phyloP scores from a whole-genome alignment of 495 filamentous ascomycete genomes.

The Aspergillus ostianus region DNA sequence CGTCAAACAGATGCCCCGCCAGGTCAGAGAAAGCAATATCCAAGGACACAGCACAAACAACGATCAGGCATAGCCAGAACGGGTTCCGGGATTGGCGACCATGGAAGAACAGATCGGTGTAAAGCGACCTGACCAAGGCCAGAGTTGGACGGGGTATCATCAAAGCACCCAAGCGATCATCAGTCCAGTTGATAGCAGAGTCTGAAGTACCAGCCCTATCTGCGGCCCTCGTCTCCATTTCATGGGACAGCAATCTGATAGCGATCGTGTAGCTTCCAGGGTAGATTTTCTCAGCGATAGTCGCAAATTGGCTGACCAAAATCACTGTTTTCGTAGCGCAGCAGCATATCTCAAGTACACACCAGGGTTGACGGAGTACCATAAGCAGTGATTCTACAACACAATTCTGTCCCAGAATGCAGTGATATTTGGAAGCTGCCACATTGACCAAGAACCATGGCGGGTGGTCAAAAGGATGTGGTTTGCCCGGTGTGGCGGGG shows the following conservation, averaged over 20 bases:
- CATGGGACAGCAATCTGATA: background rate
- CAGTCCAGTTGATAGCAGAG: background rate
- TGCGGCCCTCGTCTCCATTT: background rate
- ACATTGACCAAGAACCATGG: conserved; percentile 26
- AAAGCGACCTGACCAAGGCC: background rate
- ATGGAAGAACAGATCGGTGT: background rate
- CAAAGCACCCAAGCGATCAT: background rate
- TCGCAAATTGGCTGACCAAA: background rate
- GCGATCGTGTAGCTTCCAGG: background rate
- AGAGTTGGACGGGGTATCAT: background rate
- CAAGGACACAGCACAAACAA: background rate
- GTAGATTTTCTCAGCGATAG: background rate
- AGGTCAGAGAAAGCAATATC: background rate
- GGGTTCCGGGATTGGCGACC: background rate
- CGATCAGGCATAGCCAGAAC: background rate
- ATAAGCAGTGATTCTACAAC: conserved; percentile 15
- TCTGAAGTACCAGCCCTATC: background rate
- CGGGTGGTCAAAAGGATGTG: background rate
- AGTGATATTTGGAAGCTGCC: conserved; percentile 13
- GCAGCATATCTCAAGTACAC: conserved; percentile 24
- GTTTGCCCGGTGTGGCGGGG: background rate
- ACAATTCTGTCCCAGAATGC: conserved; percentile 15
- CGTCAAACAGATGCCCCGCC: background rate
- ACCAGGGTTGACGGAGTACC: conserved; percentile 25
- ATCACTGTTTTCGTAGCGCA: conserved; percentile 5